These are phyloP conservation scores for Macrolepiota albuminosa DNA, from an alignment of 768 basidiomycete species.

Conservation along the genomic window DNA sequence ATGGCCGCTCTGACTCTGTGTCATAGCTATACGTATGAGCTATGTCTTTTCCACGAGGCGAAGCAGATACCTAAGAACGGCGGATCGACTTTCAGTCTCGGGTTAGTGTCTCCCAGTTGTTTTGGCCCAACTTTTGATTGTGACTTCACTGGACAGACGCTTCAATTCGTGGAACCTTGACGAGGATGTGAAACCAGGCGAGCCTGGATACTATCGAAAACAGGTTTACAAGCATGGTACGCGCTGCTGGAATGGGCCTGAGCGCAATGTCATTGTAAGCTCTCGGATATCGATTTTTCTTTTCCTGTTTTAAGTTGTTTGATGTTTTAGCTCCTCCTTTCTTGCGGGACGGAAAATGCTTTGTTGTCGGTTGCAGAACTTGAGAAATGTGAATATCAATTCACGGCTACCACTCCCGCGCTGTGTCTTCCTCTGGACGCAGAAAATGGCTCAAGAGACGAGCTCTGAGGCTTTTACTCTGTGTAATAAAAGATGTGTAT, in stretches of 20 bases:
- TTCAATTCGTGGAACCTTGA: slow-evolving; percentile 80
- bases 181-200: slow-evolving; percentile 50
- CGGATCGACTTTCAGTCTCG: slow-evolving; percentile 70
- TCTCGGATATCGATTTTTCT: neutral
- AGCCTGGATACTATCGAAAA: slow-evolving; percentile 71
- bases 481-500: slow-evolving; percentile 3
- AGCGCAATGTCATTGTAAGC: slow-evolving; percentile 74
- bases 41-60: slow-evolving; percentile 87
- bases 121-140: neutral
- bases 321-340: slow-evolving; percentile 63
- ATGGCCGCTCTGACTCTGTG: neutral
- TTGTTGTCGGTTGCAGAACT: slow-evolving; percentile 78
- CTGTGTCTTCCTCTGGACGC: slow-evolving; percentile 59
- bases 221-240: slow-evolving; percentile 83
- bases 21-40: slow-evolving; percentile 84
- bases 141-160: slow-evolving; percentile 35
- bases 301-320: slow-evolving; percentile 6
- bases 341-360: slow-evolving; percentile 83
- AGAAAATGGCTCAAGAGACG: slow-evolving; percentile 32
- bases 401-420: slow-evolving; percentile 82
- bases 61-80: slow-evolving; percentile 86
- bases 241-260: slow-evolving; percentile 96
- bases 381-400: slow-evolving; percentile 94
- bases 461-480: slow-evolving; percentile 26
- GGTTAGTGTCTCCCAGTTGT: slow-evolving; percentile 46